Evolutionary conservation across 805 yeast species (phyloP), one percentile per base, ranked within the genome.

Genomic region (Metschnikowia similis): DNA sequence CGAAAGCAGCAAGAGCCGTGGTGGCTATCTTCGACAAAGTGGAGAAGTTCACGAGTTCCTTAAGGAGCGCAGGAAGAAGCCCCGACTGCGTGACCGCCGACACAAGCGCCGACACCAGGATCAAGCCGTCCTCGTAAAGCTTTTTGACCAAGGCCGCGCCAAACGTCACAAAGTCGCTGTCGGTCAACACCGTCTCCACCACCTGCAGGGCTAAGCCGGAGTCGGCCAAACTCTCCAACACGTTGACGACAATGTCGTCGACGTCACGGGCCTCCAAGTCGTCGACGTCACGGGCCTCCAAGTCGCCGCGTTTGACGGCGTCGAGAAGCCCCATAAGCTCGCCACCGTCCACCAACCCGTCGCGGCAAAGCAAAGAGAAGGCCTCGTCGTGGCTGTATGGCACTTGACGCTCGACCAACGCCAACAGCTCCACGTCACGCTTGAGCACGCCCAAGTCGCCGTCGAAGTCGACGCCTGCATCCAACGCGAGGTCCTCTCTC

Each of bases 141-240:
- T 64, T 60, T 45, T 56, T 54, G 46, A 71, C 53, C 54, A 72
- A 70, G 34, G 64, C 62, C 9, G 54, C 64, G n/a, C 67, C 75
- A 52, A 71, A 72, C 38, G 69, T 65, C 48, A 70, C 54, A 59
- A 69, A 72, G 27, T 54, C 42, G 27, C 66, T 31, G 57, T 72
- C 75, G n/a, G 74, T 69, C 49, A 72, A 60, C 28, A 71, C 66
- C 36, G 72, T 57, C 56, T 63, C 62, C 47, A 72, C 72, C 10
- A 72, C 74, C 27, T 69, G 66, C 26, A 67, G 51, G 7, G 71
- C 76, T 51, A 72, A 69, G n/a, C 77, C 77, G 13, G 76, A 71
- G 31, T 62, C 50, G 27, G 63, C 72, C 57, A 72, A 65, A n/a
- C 75, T 70, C 50, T 72, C 69, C 56, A 72, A 66, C 46, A 72